Evolutionary conservation across 31 red algal species (phyloP).

Genomic region (Endocladia muricata): DNA sequence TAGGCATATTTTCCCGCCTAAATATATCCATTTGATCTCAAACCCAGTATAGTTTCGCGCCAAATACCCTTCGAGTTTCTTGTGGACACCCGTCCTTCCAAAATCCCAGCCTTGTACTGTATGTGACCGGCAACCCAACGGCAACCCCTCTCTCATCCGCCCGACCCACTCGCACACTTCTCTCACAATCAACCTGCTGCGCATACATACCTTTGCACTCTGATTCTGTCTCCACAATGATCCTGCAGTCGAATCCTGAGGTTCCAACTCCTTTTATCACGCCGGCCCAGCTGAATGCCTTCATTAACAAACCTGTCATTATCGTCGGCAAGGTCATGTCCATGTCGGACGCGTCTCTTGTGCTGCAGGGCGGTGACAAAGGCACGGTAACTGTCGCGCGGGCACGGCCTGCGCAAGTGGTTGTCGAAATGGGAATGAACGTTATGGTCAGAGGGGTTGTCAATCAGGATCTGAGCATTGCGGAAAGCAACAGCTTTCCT

Average conservation of each 20-base stretch:
- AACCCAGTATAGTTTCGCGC: too few species aligned
- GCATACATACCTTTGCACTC: too few species aligned
- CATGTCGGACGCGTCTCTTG: constrained; percentile 7
- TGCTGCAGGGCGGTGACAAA: constrained; percentile 15
- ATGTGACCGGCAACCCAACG: too few species aligned
- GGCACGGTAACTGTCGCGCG: constrained; percentile 26
- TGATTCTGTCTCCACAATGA: not conserved
- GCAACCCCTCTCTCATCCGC: too few species aligned
- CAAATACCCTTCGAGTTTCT: too few species aligned
- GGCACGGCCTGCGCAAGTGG: constrained; percentile 5
- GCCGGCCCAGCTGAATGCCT: constrained; percentile 25
- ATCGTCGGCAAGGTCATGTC: constrained; percentile 27
- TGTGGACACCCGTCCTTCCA: too few species aligned
- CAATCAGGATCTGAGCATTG: constrained; percentile 52
- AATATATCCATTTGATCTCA: too few species aligned
- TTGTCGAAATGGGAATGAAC: constrained; percentile 32
- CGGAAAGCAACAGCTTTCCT: constrained; percentile 31
- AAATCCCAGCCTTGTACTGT: too few species aligned
- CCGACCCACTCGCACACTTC: too few species aligned
- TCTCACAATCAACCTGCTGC: too few species aligned
- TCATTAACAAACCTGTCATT: constrained; percentile 26
- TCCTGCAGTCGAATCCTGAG: not conserved
- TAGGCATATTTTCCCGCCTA: too few species aligned
- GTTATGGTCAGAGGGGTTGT: constrained; percentile 42
- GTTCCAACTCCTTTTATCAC: constrained; percentile 34